These are phyloP conservation scores for Parmelia sp. DNA, from an alignment of 495 filamentous ascomycete species.

Conservation along the genomic window DNA sequence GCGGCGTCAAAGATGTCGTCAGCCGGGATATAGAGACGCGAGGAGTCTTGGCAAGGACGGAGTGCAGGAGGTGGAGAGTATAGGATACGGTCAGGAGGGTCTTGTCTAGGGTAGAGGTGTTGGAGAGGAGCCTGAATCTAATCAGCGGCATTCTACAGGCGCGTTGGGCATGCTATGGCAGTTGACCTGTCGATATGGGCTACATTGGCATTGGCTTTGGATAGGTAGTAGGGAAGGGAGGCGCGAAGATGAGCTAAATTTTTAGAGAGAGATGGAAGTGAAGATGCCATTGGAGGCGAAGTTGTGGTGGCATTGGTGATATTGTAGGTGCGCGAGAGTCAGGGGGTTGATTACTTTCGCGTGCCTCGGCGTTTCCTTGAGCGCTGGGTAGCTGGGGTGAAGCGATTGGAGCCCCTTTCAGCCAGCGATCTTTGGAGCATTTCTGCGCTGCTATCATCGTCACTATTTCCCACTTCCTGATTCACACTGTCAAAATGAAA, in stretches of 20 bases:
- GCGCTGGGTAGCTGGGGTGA: not conserved
- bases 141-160: slow-evolving; percentile 35
- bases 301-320: not conserved
- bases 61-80: slow-evolving; percentile 45
- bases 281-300: not conserved
- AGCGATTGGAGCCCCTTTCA: too few species aligned
- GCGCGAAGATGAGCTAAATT: not conserved
- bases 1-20: slow-evolving; percentile 28
- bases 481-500: too few species aligned
- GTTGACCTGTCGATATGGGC: slow-evolving; percentile 25
- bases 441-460: too few species aligned
- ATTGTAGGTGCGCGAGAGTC: not conserved
- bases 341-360: not conserved
- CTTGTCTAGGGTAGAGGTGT: slow-evolving; percentile 54
- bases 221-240: not conserved
- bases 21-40: slow-evolving; percentile 31
- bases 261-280: not conserved
- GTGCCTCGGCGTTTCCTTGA: not conserved
- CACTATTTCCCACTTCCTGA: too few species aligned
- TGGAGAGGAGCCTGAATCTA: slow-evolving; percentile 46
- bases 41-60: slow-evolving; percentile 27
- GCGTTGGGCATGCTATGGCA: slow-evolving; percentile 33
- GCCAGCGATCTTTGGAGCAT: too few species aligned
- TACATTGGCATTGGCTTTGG: slow-evolving; percentile 4
- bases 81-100: slow-evolving; percentile 60